Percentiles rank a stretch among this genome's conserved stretches.
phyloP scores from a whole-genome alignment of 495 filamentous ascomycete species.

The Aspergillus ellipticus region DNA sequence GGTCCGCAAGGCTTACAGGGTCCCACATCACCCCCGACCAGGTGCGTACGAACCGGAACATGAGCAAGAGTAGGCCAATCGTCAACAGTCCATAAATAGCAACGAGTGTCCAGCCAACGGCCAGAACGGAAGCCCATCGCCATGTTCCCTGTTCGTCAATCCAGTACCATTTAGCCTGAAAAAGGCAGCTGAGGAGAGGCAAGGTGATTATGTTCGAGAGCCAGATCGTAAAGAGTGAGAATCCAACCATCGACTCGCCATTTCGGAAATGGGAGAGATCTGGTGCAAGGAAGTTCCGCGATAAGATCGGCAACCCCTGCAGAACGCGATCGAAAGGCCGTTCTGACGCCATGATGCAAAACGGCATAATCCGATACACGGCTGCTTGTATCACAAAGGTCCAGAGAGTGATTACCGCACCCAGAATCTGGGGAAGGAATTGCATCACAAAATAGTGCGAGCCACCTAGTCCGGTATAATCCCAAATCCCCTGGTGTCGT shows the following conservation, averaged over 20 bases:
- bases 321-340: conserved; percentile 32
- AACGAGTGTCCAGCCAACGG: conserved; percentile 74
- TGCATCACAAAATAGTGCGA: conserved; percentile 81
- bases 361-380: conserved; percentile 73
- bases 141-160: conserved; percentile 48
- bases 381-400: conserved; percentile 69
- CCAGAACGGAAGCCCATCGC: conserved; percentile 74
- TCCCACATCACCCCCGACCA: conserved; percentile 82
- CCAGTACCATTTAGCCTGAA: conserved; percentile 53
- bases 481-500: conserved; percentile 57
- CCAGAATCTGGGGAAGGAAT: conserved; percentile 77
- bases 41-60: conserved; percentile 45
- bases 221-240: conserved; percentile 58
- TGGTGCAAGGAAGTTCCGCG: conserved; percentile 55
- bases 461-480: conserved; percentile 62
- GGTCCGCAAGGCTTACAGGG: conserved; percentile 71
- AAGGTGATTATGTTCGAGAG: conserved; percentile 59
- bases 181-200: conserved; percentile 61
- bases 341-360: conserved; percentile 66
- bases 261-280: conserved; percentile 53
- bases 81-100: conserved; percentile 66
- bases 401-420: conserved; percentile 67
- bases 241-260: conserved; percentile 51
- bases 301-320: conserved; percentile 40
- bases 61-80: conserved; percentile 52